Evolutionary conservation across 2,329 filamentous ascomycete species (phyloP).

Genomic region (Drechslerella dactyloides): DNA sequence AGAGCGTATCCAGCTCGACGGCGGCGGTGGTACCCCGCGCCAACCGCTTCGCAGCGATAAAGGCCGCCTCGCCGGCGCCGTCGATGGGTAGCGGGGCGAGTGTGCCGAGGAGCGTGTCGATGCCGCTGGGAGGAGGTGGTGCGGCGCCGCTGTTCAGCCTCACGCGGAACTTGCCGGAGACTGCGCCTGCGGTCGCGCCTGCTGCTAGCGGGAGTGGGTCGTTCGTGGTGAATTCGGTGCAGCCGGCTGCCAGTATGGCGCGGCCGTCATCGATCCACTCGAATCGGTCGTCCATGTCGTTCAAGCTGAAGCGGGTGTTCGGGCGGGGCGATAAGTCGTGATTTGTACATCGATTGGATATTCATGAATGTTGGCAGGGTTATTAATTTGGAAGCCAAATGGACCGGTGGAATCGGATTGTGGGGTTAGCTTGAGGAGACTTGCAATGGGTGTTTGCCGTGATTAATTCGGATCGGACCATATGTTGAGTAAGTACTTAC

Average conservation of each 20-base stretch:
- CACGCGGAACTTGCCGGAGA: not conserved
- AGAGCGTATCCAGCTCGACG: slow-evolving; percentile 33
- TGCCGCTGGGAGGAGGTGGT: slow-evolving; percentile 1
- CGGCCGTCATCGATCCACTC: slow-evolving; percentile 27
- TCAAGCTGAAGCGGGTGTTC: slow-evolving; percentile 39
- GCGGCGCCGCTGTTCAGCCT: not conserved
- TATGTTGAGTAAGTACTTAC: no score
- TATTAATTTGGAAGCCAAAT: not conserved
- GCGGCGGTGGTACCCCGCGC: slow-evolving; percentile 24
- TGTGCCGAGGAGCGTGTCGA: slow-evolving; percentile 24
- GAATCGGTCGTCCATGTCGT: slow-evolving; percentile 33
- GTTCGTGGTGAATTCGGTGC: slow-evolving; percentile 18
- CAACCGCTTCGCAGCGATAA: slow-evolving; percentile 29
- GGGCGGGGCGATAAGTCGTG: slow-evolving; percentile 12
- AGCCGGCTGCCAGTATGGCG: not conserved
- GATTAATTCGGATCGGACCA: no score
- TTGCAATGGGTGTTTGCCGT: no score
- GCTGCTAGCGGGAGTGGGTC: slow-evolving; percentile 1
- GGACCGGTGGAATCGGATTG: not conserved
- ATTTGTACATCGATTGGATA: not conserved
- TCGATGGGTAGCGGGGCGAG: not conserved
- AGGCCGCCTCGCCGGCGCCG: slow-evolving; percentile 8
- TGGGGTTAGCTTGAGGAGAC: no score
- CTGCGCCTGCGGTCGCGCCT: not conserved
- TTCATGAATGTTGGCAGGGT: not conserved